These are phyloP conservation scores for Gigaspora rosea DNA, from an alignment of 192 early-diverging fungal species.

Conservation along the genomic window DNA sequence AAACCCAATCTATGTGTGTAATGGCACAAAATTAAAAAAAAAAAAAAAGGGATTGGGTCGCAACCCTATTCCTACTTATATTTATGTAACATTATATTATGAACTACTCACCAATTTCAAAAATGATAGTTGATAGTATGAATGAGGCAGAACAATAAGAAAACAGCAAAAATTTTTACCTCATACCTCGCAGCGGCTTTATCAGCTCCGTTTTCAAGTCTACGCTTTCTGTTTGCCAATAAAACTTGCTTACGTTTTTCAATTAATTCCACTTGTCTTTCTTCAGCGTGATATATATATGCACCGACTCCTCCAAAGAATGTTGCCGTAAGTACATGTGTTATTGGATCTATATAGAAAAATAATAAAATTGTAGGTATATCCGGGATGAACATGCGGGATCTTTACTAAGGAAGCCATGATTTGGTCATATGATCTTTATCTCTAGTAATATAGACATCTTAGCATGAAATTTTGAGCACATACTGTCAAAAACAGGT, in stretches of 20 bases:
- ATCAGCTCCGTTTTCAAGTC: neutral
- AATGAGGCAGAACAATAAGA: too few species aligned
- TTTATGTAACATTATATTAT: too few species aligned
- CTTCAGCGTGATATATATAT: slow-evolving; percentile 4
- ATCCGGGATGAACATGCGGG: too few species aligned
- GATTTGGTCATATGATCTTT: neutral
- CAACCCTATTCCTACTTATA: too few species aligned
- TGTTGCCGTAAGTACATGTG: neutral
- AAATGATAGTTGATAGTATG: too few species aligned
- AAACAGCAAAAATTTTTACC: too few species aligned
- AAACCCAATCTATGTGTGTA: too few species aligned
- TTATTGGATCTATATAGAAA: slow-evolving; percentile 4
- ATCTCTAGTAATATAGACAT: neutral
- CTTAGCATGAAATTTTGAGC: neutral
- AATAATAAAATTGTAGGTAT: neutral
- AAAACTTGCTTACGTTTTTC: slow-evolving; percentile 10
- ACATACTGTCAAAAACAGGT: slow-evolving; percentile 43
- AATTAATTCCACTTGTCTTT: slow-evolving; percentile 19
- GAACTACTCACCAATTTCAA: too few species aligned
- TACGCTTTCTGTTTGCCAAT: slow-evolving; percentile 1
- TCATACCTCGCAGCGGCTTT: neutral
- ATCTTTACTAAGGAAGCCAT: too few species aligned
- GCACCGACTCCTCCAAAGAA: slow-evolving; percentile 14
- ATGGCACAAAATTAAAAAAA: too few species aligned
- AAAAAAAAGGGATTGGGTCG: too few species aligned